Percentiles rank a stretch among this genome's conserved stretches.
These are phyloP conservation scores for Stentor coeruleus DNA, from an alignment of 73 alveolate species.

Conservation along the genomic window DNA sequence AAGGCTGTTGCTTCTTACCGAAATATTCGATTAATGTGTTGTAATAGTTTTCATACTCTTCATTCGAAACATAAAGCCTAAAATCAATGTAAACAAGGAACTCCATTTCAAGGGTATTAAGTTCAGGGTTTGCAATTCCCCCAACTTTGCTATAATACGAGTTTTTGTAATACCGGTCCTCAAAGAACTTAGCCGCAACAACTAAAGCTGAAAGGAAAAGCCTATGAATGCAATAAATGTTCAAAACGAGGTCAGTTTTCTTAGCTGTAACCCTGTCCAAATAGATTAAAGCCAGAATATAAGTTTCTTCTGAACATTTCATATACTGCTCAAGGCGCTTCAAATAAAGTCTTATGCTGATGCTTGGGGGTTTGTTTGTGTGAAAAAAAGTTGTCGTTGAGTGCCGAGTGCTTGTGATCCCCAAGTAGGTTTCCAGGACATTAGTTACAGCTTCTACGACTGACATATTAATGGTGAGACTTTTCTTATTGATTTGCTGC, in stretches of 20 bases:
- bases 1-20: no score
- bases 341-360: background rate
- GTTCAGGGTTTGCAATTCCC: conserved; percentile 63
- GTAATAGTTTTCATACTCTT: conserved; percentile 34
- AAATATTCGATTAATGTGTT: background rate
- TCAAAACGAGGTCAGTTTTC: conserved; percentile 36
- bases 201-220: conserved; percentile 58
- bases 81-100: conserved; percentile 62
- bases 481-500: no score
- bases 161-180: conserved; percentile 61
- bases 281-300: conserved; percentile 10
- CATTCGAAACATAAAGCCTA: conserved; percentile 45
- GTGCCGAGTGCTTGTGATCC: background rate
- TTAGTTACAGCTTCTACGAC: conserved; percentile 11
- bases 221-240: conserved; percentile 49
- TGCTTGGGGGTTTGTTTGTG: background rate
- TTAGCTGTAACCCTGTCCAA: background rate
- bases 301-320: conserved; percentile 18
- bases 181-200: conserved; percentile 68
- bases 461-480: conserved; percentile 15
- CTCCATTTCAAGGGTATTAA: conserved; percentile 52
- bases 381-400: background rate
- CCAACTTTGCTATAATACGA: conserved; percentile 79
- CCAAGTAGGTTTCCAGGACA: conserved; percentile 21
- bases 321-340: conserved; percentile 12